A percentile compares a stretch with the other conserved stretches of the same genome.
These are phyloP conservation scores for Auricularia auricula-judae DNA, from an alignment of 768 basidiomycete genomes.

Conservation along the genomic window DNA sequence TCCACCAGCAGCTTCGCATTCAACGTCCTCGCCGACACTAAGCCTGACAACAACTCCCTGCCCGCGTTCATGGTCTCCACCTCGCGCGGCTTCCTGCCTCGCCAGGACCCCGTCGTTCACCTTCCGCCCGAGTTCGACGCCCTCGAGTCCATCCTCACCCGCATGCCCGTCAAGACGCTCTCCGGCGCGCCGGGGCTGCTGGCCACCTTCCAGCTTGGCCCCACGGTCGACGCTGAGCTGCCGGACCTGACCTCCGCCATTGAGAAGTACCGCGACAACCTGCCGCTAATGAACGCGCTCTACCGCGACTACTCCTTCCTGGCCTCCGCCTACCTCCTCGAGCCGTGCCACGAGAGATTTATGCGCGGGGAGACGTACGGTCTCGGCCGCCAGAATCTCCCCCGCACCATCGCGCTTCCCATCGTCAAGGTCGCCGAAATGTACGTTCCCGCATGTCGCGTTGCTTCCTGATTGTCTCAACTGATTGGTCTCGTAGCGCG, in stretches of 20 bases:
- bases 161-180: slow-evolving; percentile 20
- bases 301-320: slow-evolving; percentile 21
- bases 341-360: slow-evolving; percentile 19
- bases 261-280: slow-evolving; percentile 11
- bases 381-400: slow-evolving; percentile 17
- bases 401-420: slow-evolving; percentile 16
- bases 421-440: slow-evolving; percentile 18
- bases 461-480: too few relatives aligned
- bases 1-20: too few relatives aligned
- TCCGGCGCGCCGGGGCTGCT: slow-evolving; percentile 21
- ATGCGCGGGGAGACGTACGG: slow-evolving; percentile 17
- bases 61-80: too few relatives aligned
- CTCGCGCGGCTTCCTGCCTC: background rate
- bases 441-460: background rate
- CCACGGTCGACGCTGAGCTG: slow-evolving; percentile 18
- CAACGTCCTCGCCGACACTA: too few relatives aligned
- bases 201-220: slow-evolving; percentile 17
- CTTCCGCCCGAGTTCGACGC: slow-evolving; percentile 17
- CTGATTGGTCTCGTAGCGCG: background rate
- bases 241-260: slow-evolving; percentile 16
- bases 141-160: slow-evolving; percentile 18
- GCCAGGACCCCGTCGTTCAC: slow-evolving; percentile 15
- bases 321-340: slow-evolving; percentile 21
- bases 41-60: too few relatives aligned
- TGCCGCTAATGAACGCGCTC: slow-evolving; percentile 15